Evolutionary conservation across 2,329 filamentous ascomycete species (phyloP).

Genomic region (Trichothecium sympodiale): DNA sequence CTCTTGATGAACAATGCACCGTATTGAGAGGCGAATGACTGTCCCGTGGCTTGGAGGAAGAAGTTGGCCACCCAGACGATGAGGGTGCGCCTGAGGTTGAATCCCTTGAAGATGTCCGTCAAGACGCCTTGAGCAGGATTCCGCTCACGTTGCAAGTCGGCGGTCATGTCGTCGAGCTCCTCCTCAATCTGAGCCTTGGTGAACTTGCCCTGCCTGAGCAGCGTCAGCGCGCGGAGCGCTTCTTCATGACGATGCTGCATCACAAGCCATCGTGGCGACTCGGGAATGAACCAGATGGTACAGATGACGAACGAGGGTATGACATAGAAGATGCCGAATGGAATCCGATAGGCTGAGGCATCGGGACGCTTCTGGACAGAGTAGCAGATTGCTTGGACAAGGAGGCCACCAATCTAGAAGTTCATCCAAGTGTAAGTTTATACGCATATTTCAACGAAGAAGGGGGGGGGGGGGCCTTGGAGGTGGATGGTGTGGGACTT

Average conservation of each 20-base stretch:
- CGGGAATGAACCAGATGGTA: slow-evolving; percentile 19
- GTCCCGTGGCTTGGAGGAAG: slow-evolving; percentile 18
- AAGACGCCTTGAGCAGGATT: not conserved
- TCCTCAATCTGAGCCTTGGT: slow-evolving; percentile 12
- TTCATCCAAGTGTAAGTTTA: not conserved
- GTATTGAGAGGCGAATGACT: slow-evolving; percentile 17
- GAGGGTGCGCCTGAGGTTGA: slow-evolving; percentile 11
- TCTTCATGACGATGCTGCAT: slow-evolving; percentile 15
- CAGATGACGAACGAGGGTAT: slow-evolving; percentile 14
- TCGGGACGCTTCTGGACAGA: slow-evolving; percentile 16
- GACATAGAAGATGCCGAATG: slow-evolving; percentile 20
- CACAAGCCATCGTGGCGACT: slow-evolving; percentile 22
- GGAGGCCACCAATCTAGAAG: slow-evolving; percentile 10
- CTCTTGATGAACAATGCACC: slow-evolving; percentile 18
- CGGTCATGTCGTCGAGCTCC: slow-evolving; percentile 9
- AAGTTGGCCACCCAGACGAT: slow-evolving; percentile 16
- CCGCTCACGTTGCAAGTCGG: too few species aligned
- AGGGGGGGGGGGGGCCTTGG: too few species aligned
- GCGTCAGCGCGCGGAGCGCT: slow-evolving; percentile 12
- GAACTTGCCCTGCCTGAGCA: slow-evolving; percentile 13
- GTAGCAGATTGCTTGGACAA: slow-evolving; percentile 15
- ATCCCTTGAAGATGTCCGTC: slow-evolving; percentile 2
- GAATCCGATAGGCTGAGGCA: slow-evolving; percentile 21
- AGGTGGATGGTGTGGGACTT: too few species aligned
- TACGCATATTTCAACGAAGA: not conserved